These are phyloP conservation scores for Aspergillus udagawae DNA, from an alignment of 2,329 filamentous ascomycete species.

Conservation along the genomic window DNA sequence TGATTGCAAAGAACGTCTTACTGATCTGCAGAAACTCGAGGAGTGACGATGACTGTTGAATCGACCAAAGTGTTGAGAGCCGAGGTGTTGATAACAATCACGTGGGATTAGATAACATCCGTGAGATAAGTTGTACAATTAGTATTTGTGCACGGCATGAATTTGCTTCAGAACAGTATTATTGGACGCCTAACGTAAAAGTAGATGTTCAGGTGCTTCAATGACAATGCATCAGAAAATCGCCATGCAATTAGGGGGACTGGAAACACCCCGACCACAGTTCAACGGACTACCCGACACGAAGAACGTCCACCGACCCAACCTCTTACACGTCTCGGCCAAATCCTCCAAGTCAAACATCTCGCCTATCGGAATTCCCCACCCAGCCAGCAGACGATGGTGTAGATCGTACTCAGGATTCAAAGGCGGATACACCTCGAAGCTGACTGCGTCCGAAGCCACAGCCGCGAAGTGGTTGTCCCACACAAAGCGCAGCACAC, in stretches of 20 bases:
- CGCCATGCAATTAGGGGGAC: constrained; percentile 42
- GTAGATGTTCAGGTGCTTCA: background rate
- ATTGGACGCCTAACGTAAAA: background rate
- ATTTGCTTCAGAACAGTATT: background rate
- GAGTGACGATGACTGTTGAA: background rate
- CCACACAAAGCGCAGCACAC: constrained; percentile 55
- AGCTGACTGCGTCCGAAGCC: constrained; percentile 56
- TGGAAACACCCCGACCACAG: constrained; percentile 36
- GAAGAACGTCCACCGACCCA: constrained; percentile 37
- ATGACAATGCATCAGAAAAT: constrained; percentile 29
- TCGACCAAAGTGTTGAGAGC: background rate
- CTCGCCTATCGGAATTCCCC: constrained; percentile 38
- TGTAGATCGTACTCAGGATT: constrained; percentile 33
- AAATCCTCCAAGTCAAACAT: constrained; percentile 39
- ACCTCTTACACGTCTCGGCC: constrained; percentile 27
- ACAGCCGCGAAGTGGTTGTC: constrained; percentile 57
- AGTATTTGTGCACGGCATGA: background rate
- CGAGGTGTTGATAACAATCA: background rate
- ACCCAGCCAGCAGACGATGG: constrained; percentile 34
- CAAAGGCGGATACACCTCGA: constrained; percentile 49
- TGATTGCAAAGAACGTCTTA: background rate
- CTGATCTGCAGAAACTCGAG: background rate
- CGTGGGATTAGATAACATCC: background rate
- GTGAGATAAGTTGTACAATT: background rate
- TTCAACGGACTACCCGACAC: constrained; percentile 40